A percentile compares a stretch with the other conserved stretches of the same genome.
phyloP scores from a whole-genome alignment of 1,284 basidiomycete species.

The Singerocomus inundabilis region DNA sequence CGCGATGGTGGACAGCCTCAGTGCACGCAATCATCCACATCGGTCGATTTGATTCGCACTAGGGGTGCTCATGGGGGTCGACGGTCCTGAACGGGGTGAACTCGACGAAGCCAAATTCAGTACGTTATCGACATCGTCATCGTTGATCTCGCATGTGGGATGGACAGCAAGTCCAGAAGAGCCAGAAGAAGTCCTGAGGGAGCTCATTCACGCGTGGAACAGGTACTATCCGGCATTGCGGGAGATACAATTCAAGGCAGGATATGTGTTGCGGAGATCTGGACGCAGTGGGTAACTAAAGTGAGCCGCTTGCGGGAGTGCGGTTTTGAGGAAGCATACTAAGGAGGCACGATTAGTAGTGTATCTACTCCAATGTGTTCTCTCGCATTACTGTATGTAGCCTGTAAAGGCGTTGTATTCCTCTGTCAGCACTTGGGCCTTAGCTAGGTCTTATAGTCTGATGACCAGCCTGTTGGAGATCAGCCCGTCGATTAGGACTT shows the following conservation, averaged over 20 bases:
- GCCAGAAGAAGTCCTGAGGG: conserved; percentile 18
- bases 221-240: conserved; percentile 27
- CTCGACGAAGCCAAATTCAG: conserved; percentile 11
- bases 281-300: conserved; percentile 17
- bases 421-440: background rate
- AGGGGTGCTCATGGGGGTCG: conserved; percentile 11
- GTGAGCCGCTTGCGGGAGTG: conserved; percentile 13
- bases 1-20: conserved; percentile 6
- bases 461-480: too few species aligned
- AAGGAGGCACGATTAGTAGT: background rate
- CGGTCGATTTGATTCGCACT: conserved; percentile 11
- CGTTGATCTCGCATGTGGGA: background rate
- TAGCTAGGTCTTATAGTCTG: background rate
- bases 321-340: conserved; percentile 21
- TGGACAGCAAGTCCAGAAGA: conserved; percentile 9
- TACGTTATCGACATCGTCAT: background rate
- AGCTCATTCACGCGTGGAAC: conserved; percentile 31
- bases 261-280: conserved; percentile 32
- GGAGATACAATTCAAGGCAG: conserved; percentile 30
- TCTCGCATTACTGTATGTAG: background rate
- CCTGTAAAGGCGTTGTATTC: background rate
- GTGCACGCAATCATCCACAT: conserved; percentile 14
- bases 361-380: background rate
- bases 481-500: too few species aligned
- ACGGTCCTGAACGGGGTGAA: conserved; percentile 8